phyloP scores from a whole-genome alignment of 2,329 filamentous ascomycete genomes.

The Beauveria varroae region DNA sequence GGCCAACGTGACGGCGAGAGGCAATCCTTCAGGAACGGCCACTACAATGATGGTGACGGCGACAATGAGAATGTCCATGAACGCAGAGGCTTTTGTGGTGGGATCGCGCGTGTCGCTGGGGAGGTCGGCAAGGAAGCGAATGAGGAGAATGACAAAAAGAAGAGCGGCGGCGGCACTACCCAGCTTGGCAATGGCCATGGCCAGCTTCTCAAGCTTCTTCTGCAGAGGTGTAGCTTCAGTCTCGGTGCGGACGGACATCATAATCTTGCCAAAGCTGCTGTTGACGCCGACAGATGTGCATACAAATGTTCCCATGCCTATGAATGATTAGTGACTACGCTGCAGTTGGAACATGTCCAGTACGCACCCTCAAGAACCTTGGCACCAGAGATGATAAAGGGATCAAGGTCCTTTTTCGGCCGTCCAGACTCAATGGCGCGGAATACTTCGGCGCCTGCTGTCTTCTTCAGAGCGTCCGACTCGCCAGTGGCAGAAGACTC shows the following conservation, averaged over 20 bases:
- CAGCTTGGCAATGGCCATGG: constrained; percentile 28
- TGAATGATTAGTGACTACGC: neutral
- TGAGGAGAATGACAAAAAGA: constrained; percentile 69
- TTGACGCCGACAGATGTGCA: constrained; percentile 49
- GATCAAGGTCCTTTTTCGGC: constrained; percentile 46
- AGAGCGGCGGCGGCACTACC: constrained; percentile 61
- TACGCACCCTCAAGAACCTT: constrained; percentile 42
- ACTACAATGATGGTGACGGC: constrained; percentile 61
- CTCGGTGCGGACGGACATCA: constrained; percentile 46
- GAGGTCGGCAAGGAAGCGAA: constrained; percentile 64
- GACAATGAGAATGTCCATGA: constrained; percentile 58
- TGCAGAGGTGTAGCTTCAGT: constrained; percentile 47
- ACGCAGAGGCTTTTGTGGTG: constrained; percentile 49
- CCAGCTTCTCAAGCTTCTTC: constrained; percentile 38
- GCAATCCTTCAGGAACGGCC: constrained; percentile 59
- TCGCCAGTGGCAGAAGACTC: constrained; percentile 69
- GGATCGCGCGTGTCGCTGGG: constrained; percentile 39
- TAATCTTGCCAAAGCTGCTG: constrained; percentile 46
- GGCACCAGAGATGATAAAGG: constrained; percentile 54
- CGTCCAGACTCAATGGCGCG: constrained; percentile 42
- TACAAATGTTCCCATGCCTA: constrained; percentile 44
- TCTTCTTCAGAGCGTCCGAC: constrained; percentile 65
- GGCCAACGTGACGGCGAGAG: constrained; percentile 59
- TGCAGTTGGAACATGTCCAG: neutral
- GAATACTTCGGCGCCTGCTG: constrained; percentile 50